Evolutionary conservation across 1,284 basidiomycete species (phyloP), one percentile per base, ranked within the genome.

Genomic region (Trametes sp.): DNA sequence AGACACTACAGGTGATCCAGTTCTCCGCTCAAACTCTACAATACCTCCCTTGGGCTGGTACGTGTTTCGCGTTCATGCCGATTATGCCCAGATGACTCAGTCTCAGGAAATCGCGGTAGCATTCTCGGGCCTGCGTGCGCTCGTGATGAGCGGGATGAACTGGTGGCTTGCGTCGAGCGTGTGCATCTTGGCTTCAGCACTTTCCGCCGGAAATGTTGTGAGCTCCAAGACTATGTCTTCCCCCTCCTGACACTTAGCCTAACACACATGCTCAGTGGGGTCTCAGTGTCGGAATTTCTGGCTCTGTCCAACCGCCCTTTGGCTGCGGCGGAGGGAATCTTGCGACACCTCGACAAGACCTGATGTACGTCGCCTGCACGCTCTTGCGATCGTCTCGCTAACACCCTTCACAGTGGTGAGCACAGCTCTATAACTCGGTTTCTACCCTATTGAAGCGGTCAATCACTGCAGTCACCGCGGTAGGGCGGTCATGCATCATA

Each of bases 41-140:
- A n/a, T 46, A 36, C 23, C 14, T 56, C 14, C 7, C 16, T 13
- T 56, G 54, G 54, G 54, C 54, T 19, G 54, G 54, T 56, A 21
- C 24, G 53, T 31, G 1, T 11, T 44, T 19, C n/a, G 14, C 10
- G 5, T 16, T 8, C 38, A 5, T 7, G 5, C 42, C 26, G 19
- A 16, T 10, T 24, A n/a, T 29, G 13, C 26, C 21, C 1, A 19
- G 13, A 10, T 5, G 14, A 13, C 23, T 29, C 8, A 19, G 1
- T 14, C 4, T 23, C 2, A 19, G 5, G 2, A 5, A 9, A 2
- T n/a, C 42, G 10, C n/a, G 21, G 3, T 19, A 57, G 56, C 29
- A 16, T 51, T 57, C 35, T 52, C 31, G 7, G 23, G n/a, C 8
- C 50, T 52, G 7, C 50, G 50, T 4, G 31, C 50, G 3, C 21